Evolutionary conservation across 2,329 filamentous ascomycete genomes (phyloP).

Genomic region (Zymoseptoria pseudotritici): DNA sequence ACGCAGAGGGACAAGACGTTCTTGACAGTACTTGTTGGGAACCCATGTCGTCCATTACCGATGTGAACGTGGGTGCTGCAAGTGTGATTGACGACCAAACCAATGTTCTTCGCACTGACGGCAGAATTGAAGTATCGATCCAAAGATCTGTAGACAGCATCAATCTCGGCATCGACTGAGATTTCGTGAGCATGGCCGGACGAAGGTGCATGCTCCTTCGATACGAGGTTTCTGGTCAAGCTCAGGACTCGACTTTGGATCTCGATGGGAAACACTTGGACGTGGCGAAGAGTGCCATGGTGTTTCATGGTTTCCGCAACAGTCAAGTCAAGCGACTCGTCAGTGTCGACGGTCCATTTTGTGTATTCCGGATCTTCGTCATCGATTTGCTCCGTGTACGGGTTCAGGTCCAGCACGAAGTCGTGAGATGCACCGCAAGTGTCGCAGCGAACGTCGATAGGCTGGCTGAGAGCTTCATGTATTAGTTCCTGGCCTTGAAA

Average conservation of each 20-base stretch:
- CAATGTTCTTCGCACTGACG: conserved; percentile 4
- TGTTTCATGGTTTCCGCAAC: neutral
- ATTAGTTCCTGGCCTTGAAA: neutral
- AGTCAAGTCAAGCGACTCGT: neutral
- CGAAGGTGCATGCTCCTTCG: neutral
- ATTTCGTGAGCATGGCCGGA: conserved; percentile 5
- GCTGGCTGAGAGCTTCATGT: conserved; percentile 1
- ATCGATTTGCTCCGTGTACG: neutral
- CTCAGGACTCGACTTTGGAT: conserved; percentile 10
- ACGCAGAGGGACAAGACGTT: conserved; percentile 23
- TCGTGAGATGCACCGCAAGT: neutral
- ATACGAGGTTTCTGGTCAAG: neutral
- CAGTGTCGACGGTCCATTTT: conserved; percentile 2
- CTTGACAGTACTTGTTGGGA: conserved; percentile 20
- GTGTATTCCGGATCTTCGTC: neutral
- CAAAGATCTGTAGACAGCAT: conserved; percentile 9
- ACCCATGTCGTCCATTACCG: conserved; percentile 20
- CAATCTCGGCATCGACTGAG: conserved; percentile 10
- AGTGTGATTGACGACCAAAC: conserved; percentile 17
- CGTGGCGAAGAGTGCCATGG: neutral
- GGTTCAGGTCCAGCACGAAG: neutral
- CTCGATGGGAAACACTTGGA: conserved; percentile 3
- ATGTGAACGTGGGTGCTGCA: conserved; percentile 29
- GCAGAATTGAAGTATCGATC: conserved; percentile 6
- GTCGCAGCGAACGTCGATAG: neutral